Percentiles rank a stretch among this genome's conserved stretches.
Conservation (phyloP, 331 rosid genomes). For the Telfairia occidentalis region DNA sequence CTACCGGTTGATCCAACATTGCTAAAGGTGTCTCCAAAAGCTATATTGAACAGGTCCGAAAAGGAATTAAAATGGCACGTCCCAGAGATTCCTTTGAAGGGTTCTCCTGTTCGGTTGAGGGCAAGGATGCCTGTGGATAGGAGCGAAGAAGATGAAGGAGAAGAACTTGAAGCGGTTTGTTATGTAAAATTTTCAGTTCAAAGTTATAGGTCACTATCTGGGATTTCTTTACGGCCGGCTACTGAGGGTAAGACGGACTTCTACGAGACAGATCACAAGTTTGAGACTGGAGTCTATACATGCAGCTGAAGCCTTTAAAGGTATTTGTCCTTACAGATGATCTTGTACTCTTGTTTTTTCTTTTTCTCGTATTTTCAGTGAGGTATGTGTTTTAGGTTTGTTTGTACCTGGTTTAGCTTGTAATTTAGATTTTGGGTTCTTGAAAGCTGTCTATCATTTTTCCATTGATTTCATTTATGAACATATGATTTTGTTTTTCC, state of each 20-base stretch:
- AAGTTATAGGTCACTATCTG: slow-evolving; percentile 56
- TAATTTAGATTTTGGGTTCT: slow-evolving; percentile 29
- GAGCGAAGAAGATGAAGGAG: slow-evolving; percentile 43
- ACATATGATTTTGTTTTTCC: not conserved
- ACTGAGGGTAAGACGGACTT: slow-evolving; percentile 79
- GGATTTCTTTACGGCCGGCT: slow-evolving; percentile 64
- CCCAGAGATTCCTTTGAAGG: slow-evolving; percentile 67
- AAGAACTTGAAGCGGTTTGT: slow-evolving; percentile 61
- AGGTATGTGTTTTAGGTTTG: slow-evolving; percentile 27
- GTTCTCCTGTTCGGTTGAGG: slow-evolving; percentile 70
- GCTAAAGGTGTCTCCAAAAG: slow-evolving; percentile 83
- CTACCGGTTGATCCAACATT: slow-evolving; percentile 78
- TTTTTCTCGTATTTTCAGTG: slow-evolving; percentile 18
- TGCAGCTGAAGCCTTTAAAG: slow-evolving; percentile 55
- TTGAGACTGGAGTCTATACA: slow-evolving; percentile 68
- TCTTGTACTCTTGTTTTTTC: slow-evolving; percentile 19
- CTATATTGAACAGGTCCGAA: slow-evolving; percentile 68
- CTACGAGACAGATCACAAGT: slow-evolving; percentile 77
- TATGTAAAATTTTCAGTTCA: slow-evolving; percentile 66
- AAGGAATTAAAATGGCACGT: slow-evolving; percentile 76
- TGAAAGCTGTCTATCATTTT: slow-evolving; percentile 24
- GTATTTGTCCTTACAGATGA: slow-evolving; percentile 21
- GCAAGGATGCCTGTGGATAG: slow-evolving; percentile 81
- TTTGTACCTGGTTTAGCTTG: slow-evolving; percentile 46
- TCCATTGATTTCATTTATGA: slow-evolving; percentile 19